phyloP scores from a whole-genome alignment of 2,329 filamentous ascomycete genomes.

The Xylariaceae sp. region DNA sequence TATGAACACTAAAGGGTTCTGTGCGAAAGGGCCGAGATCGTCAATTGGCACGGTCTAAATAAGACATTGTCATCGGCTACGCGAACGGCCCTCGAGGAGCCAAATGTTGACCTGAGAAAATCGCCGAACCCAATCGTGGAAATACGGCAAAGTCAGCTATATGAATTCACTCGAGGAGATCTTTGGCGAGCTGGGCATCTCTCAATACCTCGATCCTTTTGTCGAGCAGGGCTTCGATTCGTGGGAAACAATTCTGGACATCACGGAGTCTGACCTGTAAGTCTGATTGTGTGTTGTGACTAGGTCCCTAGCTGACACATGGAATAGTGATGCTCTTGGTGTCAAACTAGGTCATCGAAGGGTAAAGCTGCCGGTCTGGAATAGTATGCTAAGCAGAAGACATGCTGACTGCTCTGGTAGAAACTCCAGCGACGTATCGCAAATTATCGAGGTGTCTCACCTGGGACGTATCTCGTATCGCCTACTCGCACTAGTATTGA shows the following conservation, averaged over 20 bases:
- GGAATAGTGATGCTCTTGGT: conserved; percentile 65
- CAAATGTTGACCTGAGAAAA: conserved; percentile 23
- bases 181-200: conserved; percentile 75
- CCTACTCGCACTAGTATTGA: conserved; percentile 56
- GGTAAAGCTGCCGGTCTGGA: conserved; percentile 53
- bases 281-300: conserved; percentile 34
- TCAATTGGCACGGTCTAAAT: background rate
- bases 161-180: conserved; percentile 68
- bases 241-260: conserved; percentile 82
- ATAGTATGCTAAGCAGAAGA: background rate
- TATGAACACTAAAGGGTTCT: conserved; percentile 9
- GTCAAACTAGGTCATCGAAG: conserved; percentile 82
- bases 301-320: conserved; percentile 19
- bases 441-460: conserved; percentile 66
- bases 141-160: conserved; percentile 34
- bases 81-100: conserved; percentile 4
- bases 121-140: conserved; percentile 22
- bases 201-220: conserved; percentile 74
- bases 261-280: conserved; percentile 81
- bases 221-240: conserved; percentile 81
- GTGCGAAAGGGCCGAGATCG: conserved; percentile 8
- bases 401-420: conserved; percentile 43
- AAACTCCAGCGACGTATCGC: conserved; percentile 85
- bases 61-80: conserved; percentile 5
- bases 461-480: conserved; percentile 55